Evolutionary conservation across 768 basidiomycete genomes (phyloP), one percentile per base, ranked within the genome.

Genomic region (Naganishia vaughanmartiniae): DNA sequence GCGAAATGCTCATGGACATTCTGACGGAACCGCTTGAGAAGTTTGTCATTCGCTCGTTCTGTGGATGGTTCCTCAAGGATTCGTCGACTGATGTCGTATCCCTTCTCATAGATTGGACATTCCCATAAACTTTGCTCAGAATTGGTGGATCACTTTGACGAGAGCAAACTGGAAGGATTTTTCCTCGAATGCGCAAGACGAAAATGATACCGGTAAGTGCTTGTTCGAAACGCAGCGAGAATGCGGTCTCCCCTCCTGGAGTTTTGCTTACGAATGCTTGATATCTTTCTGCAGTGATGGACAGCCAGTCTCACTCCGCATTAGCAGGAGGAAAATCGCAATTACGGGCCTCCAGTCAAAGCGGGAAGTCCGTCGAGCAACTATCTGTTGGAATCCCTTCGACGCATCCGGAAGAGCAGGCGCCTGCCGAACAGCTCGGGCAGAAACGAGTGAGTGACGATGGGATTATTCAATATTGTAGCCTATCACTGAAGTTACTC

Each of bases 381-480:
- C 46, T 45, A 63, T 63, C 60, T 53, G 58, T 46, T 2, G 68
- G 58, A 17, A 65, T 72, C n/a, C 71, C 71, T 28, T 72, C 71
- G 2, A 72, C 71, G 19, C 71, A 72, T 46, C 71, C 71, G 14
- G 71, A 72, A 11, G 71, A 72, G 36, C 26, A 45, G 30, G 57
- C 58, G 30, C 56, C 56, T 53, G 24, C 56, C 0, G 24, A 42
- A 14, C 46, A 39, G 21, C 9, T 21, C 12, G 68, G 12, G 19
- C 15, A 19, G 19, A 34, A 51, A 19, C 53, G 55, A 46, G 39
- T 54, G 36, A 45, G 53, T 34, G 30, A 42, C 17, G 17, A 11
- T 48, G 14, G 28, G 21, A 54, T 28, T 6, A 7, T 21, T 19
- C 4, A 24, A 4, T 19, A 15, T 10, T n/a, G 31, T 15, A 42